Evolutionary conservation across 2,329 filamentous ascomycete species (phyloP).

Genomic region (Aspergillus chevalieri): DNA sequence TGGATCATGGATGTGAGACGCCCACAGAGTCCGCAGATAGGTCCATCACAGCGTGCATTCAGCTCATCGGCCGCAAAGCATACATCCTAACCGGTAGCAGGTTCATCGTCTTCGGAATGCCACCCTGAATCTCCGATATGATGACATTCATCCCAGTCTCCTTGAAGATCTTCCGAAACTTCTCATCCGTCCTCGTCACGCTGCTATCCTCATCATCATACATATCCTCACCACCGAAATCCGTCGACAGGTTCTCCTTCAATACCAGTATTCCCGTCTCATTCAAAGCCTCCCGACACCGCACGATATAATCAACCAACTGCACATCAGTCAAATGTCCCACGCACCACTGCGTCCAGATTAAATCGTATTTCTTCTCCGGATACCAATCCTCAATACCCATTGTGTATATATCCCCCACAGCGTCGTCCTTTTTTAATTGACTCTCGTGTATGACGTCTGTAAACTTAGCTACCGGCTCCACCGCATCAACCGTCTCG

Average conservation of each 20-base stretch:
- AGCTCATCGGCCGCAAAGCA: slow-evolving; percentile 55
- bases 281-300: slow-evolving; percentile 51
- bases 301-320: slow-evolving; percentile 59
- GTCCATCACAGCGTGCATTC: too few species aligned
- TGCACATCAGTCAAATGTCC: slow-evolving; percentile 73
- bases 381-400: slow-evolving; percentile 68
- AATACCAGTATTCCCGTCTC: slow-evolving; percentile 53
- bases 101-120: slow-evolving; percentile 56
- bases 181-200: slow-evolving; percentile 69
- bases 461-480: slow-evolving; percentile 79
- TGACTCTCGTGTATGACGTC: slow-evolving; percentile 45
- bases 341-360: slow-evolving; percentile 90
- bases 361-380: slow-evolving; percentile 60
- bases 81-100: slow-evolving; percentile 73
- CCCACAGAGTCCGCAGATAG: too few species aligned
- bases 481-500: slow-evolving; percentile 71
- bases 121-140: slow-evolving; percentile 64
- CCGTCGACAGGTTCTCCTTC: slow-evolving; percentile 70
- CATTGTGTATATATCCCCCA: slow-evolving; percentile 62
- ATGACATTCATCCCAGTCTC: slow-evolving; percentile 62
- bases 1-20: too few species aligned
- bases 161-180: slow-evolving; percentile 64
- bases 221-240: slow-evolving; percentile 52
- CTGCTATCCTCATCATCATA: slow-evolving; percentile 72
- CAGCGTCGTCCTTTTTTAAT: slow-evolving; percentile 38